These are phyloP conservation scores for Penicillium dipodomyicola DNA, from an alignment of 495 filamentous ascomycete genomes.

Conservation along the genomic window DNA sequence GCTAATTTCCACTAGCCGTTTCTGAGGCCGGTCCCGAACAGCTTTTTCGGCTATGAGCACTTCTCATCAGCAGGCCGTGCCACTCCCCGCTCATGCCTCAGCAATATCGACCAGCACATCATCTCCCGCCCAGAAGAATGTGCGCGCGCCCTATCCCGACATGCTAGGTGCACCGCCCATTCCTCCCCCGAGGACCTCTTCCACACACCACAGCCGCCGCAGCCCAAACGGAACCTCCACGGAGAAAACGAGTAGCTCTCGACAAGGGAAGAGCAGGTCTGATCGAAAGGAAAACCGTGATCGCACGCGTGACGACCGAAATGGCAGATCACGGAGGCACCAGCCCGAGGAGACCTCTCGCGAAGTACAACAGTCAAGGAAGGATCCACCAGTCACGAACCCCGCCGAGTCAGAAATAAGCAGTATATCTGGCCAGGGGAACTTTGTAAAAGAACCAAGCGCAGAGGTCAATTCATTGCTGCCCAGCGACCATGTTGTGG, in stretches of 20 bases:
- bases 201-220: conserved; percentile 40
- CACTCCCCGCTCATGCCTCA: conserved; percentile 35
- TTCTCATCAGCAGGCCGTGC: conserved; percentile 36
- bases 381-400: conserved; percentile 14
- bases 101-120: conserved; percentile 30
- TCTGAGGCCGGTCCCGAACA: conserved; percentile 32
- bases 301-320: conserved; percentile 33
- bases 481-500: conserved; percentile 74
- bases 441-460: conserved; percentile 41
- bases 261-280: conserved; percentile 33
- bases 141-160: conserved; percentile 39
- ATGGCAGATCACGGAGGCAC: conserved; percentile 37
- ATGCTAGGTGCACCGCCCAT: conserved; percentile 41
- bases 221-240: conserved; percentile 31
- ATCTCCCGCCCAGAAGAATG: conserved; percentile 34
- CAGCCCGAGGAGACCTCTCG: conserved; percentile 30
- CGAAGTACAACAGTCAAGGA: conserved; percentile 19
- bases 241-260: conserved; percentile 36
- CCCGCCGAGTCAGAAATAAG: conserved; percentile 27
- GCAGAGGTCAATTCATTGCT: conserved; percentile 72
- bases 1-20: conserved; percentile 34
- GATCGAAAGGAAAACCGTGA: conserved; percentile 35
- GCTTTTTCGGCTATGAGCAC: conserved; percentile 48
- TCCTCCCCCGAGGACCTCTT: conserved; percentile 47
- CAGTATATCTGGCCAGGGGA: conserved; percentile 23